phyloP scores from a whole-genome alignment of 768 basidiomycete species.

The Mycena indigotica region DNA sequence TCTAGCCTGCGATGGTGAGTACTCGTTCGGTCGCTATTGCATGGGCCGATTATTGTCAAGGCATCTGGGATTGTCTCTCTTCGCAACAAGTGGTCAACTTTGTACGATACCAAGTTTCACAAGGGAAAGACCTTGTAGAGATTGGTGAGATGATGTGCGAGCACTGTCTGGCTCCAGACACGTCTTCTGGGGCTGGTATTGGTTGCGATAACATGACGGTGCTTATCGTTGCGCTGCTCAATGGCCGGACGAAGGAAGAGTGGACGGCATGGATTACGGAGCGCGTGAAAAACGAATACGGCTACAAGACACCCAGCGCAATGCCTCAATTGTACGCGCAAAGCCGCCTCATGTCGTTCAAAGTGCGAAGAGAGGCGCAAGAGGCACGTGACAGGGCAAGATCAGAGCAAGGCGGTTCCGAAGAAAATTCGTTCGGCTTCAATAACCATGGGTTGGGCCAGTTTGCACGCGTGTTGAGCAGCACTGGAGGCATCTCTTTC shows the following conservation, averaged over 20 bases:
- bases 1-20: constrained; percentile 93
- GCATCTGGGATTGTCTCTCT: constrained; percentile 97
- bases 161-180: constrained; percentile 92
- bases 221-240: constrained; percentile 83
- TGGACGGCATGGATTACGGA: constrained; percentile 92
- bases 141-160: constrained; percentile 91
- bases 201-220: constrained; percentile 99
- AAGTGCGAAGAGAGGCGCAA: constrained; percentile 59
- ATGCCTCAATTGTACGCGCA: constrained; percentile 78
- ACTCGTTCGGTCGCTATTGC: background rate
- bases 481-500: constrained; percentile 68
- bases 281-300: constrained; percentile 74
- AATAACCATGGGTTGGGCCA: constrained; percentile 45
- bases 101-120: constrained; percentile 77
- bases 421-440: constrained; percentile 33
- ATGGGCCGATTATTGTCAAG: constrained; percentile 42
- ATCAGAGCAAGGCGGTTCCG: constrained; percentile 31
- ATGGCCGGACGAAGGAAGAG: constrained; percentile 85
- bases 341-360: constrained; percentile 64
- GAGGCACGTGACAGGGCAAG: constrained; percentile 49
- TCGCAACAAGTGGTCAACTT: constrained; percentile 94
- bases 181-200: constrained; percentile 85
- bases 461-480: constrained; percentile 58
- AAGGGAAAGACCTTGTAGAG: constrained; percentile 76
- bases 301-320: constrained; percentile 74